Conservation (phyloP, 2,329 filamentous ascomycete species). For the Thielaviopsis ethacetica region DNA sequence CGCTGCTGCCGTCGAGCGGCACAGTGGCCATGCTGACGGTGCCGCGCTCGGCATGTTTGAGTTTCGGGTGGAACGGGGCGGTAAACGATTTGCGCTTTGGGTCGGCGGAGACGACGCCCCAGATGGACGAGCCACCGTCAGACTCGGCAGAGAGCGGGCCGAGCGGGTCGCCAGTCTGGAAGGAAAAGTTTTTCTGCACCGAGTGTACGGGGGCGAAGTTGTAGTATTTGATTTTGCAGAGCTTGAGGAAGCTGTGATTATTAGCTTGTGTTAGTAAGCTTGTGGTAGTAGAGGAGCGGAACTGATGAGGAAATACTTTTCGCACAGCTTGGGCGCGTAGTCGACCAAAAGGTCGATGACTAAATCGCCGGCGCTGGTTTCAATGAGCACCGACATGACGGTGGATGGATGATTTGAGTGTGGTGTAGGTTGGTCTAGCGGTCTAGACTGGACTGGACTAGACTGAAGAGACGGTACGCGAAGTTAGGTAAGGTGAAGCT, state of each 20-base stretch:
- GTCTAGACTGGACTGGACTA: no score
- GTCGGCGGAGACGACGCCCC: slow-evolving; percentile 58
- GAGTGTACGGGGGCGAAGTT: slow-evolving; percentile 89
- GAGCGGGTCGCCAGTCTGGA: slow-evolving; percentile 88
- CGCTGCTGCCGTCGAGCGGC: slow-evolving; percentile 54
- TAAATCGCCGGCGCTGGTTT: slow-evolving; percentile 85
- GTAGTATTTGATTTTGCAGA: slow-evolving; percentile 98
- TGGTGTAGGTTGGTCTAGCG: no score
- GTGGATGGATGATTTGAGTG: no score
- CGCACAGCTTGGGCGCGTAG: slow-evolving; percentile 77
- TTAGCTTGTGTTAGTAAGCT: slow-evolving; percentile 42
- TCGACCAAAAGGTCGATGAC: slow-evolving; percentile 86
- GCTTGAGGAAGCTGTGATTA: slow-evolving; percentile 79
- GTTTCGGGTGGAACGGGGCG: slow-evolving; percentile 69
- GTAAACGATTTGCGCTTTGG: slow-evolving; percentile 60
- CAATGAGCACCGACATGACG: slow-evolving; percentile 77
- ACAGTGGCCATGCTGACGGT: slow-evolving; percentile 97
- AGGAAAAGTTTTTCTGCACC: slow-evolving; percentile 88
- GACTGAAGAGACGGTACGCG: no score
- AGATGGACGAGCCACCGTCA: slow-evolving; percentile 86
- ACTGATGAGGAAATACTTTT: no score
- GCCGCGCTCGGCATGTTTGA: slow-evolving; percentile 77
- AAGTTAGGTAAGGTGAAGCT: no score
- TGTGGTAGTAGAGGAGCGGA: background rate
- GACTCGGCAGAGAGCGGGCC: slow-evolving; percentile 71